Percentiles rank a stretch among this genome's conserved stretches.
phyloP scores from a whole-genome alignment of 2,329 filamentous ascomycete species.

The Rasamsonia emersonii region DNA sequence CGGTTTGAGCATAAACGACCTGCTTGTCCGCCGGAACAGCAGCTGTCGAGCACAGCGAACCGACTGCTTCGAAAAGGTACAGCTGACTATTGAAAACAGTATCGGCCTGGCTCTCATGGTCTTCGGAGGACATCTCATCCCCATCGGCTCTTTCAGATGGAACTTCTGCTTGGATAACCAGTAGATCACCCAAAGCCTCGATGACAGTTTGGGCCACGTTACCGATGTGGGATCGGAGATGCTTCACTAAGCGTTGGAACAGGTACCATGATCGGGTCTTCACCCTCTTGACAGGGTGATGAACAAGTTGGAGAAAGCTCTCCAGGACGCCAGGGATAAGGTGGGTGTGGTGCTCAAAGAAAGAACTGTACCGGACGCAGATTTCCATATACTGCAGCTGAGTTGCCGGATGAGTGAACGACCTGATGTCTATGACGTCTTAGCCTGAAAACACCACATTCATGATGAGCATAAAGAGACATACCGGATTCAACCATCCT shows the following conservation, averaged over 20 bases:
- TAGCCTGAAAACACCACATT: slow-evolving; percentile 7
- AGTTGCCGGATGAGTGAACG: slow-evolving; percentile 81
- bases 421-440: slow-evolving; percentile 58
- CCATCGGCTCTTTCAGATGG: slow-evolving; percentile 66
- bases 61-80: slow-evolving; percentile 89
- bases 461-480: slow-evolving; percentile 26
- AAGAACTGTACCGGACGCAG: slow-evolving; percentile 83
- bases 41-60: slow-evolving; percentile 76
- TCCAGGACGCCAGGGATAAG: slow-evolving; percentile 82
- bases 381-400: slow-evolving; percentile 98
- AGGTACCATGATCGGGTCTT: slow-evolving; percentile 93
- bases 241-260: slow-evolving; percentile 86
- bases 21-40: slow-evolving; percentile 76
- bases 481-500: slow-evolving; percentile 89
- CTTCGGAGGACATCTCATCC: slow-evolving; percentile 91
- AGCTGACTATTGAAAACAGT: slow-evolving; percentile 85
- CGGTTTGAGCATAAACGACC: slow-evolving; percentile 73
- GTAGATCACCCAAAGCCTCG: slow-evolving; percentile 75
- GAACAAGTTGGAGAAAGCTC: slow-evolving; percentile 82
- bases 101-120: slow-evolving; percentile 82
- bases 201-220: slow-evolving; percentile 89
- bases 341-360: slow-evolving; percentile 77
- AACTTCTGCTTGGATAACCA: slow-evolving; percentile 84
- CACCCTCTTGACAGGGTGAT: slow-evolving; percentile 79
- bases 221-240: slow-evolving; percentile 72